Evolutionary conservation across 2,329 filamentous ascomycete species (phyloP), one percentile per base, ranked within the genome.

Genomic region (Colletotrichum sp.): DNA sequence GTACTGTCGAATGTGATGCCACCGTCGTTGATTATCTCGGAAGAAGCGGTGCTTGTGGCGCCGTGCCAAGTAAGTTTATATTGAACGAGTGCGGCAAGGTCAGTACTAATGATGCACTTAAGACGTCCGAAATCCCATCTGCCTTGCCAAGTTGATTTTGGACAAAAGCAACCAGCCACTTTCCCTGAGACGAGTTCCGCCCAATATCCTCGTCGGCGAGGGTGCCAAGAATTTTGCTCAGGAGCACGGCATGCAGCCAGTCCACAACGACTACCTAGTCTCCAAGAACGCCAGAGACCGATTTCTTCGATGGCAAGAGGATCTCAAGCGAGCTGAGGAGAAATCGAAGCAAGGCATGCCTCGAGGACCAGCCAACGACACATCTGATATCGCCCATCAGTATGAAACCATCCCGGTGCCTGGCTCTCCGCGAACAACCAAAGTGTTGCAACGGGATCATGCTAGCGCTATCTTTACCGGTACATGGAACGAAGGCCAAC

Each of bases 91-190:
- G 16, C 16, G 57, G 61, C 55, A 69, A 61, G 13, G 5, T 26
- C 60, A 52, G 52, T 57, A 21, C 79, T 71, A 28, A 67, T 61
- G 26, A 21, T 66, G 72, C 81, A 72, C 28, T 82, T 55, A 78
- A 98, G 96, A 96, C 81, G 93, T 99, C 82, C 96, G 94, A 79
- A 99, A 99, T 79, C 97, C 97, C 0, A 96, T 99, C 48, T 94
- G 93, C 9, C 89, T 98, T 8, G 97, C 97, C 69, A 95, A 96
- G 63, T 84, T 95, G 48, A 92, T 99, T 30, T 92, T 98, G 26
- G 94, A 98, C 72, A 90, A 91, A 74, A 95, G 95, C 73, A 94
- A 91, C 66, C 90, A 92, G 74, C 92, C 94, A 1, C 86, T 99
- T n/a, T 95, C 95, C 9, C 90, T 99, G 67, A 92, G 95, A 71